Base-by-base conservation (phyloP, 345 rosid species). In the Mangifera indica region DNA sequence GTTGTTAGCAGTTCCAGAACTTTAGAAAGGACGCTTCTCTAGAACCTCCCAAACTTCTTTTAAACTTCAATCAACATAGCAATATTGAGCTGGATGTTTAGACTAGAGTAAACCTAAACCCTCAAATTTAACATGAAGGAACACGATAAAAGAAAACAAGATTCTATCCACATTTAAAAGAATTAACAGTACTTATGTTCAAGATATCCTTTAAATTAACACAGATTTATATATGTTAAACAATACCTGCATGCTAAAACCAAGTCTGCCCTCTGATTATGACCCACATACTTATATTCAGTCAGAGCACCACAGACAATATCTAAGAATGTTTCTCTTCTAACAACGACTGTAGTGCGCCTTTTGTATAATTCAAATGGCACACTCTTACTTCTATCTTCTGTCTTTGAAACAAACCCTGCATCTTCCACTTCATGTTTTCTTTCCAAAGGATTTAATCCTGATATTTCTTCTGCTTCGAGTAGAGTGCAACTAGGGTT, bases 251-350 rank as follows among this genome's bases (percentile, higher is more conserved):
- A 93, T 46, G 99, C 98, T 78, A 96, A 85, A 82, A 82, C 77
- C 84, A 96, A 78, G 82, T 96, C 99, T 24, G 97, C 99, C 87
- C 92, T 87, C 83, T 93, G 98, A 75, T 96, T 87, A 32, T 87
- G 92, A 46, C 98, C 97, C 80, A 96, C 91, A 60, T 96, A 96
- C 85, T 93, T 93, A 55, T 96, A 96, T 32, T 96, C 97, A 67
- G 92, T 82, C 66, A 93, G 82, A 42, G 95, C 84, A 80, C 79
- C 87, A 67, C 97, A 96, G 53, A 93, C 96, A 81, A 91, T 86
- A 81, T 87, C 87, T 26, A 93, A 67, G 87, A 96, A 96, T 51
- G 83, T 67, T 63, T 84, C 88, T 74, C 98, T 82, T 29, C 78
- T 80, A 74, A 93, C 93, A 76, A 89, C 84, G 56, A 87, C 81